Percentiles rank a stretch among this genome's conserved stretches.
Evolutionary conservation across 768 basidiomycete genomes (phyloP).

Genomic region (Boletales sp.): DNA sequence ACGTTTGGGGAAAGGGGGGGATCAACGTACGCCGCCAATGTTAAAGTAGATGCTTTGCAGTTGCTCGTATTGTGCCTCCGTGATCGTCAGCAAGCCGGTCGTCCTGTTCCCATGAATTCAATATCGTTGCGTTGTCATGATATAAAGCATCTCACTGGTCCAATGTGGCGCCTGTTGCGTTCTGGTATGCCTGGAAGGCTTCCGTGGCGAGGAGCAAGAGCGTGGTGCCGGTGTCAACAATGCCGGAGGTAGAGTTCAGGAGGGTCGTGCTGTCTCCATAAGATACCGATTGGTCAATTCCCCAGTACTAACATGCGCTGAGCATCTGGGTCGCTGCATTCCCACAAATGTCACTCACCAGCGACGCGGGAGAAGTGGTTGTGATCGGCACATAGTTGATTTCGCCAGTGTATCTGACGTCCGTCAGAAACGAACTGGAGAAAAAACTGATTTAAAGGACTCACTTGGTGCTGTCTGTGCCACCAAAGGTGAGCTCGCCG

Average conservation of each 20-base stretch:
- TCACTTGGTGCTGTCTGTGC: constrained; percentile 45
- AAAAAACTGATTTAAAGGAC: background rate
- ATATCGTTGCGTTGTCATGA: background rate
- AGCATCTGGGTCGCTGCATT: background rate
- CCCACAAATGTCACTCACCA: constrained; percentile 10
- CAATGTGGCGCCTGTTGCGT: constrained; percentile 48
- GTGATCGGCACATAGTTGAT: constrained; percentile 42
- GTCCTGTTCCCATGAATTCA: constrained; percentile 25
- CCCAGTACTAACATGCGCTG: constrained; percentile 39
- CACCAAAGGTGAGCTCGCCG: constrained; percentile 56
- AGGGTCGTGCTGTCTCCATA: constrained; percentile 35
- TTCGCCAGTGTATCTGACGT: constrained; percentile 29
- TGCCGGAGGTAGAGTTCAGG: constrained; percentile 38
- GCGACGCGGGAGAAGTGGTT: constrained; percentile 41
- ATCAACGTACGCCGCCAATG: constrained; percentile 39
- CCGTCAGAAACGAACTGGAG: background rate
- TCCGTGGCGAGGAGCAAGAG: constrained; percentile 55
- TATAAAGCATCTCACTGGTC: constrained; percentile 39
- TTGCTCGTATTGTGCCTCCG: constrained; percentile 42
- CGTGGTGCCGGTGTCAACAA: constrained; percentile 54
- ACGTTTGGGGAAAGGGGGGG: background rate
- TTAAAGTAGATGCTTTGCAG: constrained; percentile 52
- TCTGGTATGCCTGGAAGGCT: constrained; percentile 53
- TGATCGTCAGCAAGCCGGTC: constrained; percentile 57
- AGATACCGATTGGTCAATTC: constrained; percentile 38